Base-by-base conservation (phyloP, 2,329 filamentous ascomycete species). In the Microdochium nivale region DNA sequence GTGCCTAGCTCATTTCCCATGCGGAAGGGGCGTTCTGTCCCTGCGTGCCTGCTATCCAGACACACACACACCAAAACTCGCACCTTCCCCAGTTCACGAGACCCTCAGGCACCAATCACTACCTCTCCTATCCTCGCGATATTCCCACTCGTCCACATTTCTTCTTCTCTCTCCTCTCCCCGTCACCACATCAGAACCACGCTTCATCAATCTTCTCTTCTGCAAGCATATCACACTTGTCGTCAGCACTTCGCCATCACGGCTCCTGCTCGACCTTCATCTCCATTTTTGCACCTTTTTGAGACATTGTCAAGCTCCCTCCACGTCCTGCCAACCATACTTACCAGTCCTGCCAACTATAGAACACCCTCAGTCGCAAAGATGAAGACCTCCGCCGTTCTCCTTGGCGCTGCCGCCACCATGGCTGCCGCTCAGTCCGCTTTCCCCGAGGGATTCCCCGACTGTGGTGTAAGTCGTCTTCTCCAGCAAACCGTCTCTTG, bases 401-500 rank as follows among this genome's bases (percentile, higher is more conserved):
- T 74, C 55, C 58, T 74, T 60, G 68, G 69, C 63, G 62, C 70
- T 56, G 60, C 74, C 51, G 69, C 68, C 56, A 66, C 70, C 48
- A 60, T 70, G 40, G 69, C 61, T 54, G 65, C 65, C 19, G 74
- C 70, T 40, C 75, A 78, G 62, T 61, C 68, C 55, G 49, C 67
- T 47, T 59, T 63, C 51, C 65, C 66, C 4, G 50, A 64, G 52
- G 64, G 66, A 51, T 73, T 81, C 49, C 71, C 77, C 32, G 52
- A 62, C 19, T 83, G 79, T 59, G 78, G 72, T 65, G 79, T 82
- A 76, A 72, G 78, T 71, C 7, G 46, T 7, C 19, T 21, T 48
- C 25, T 25, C 27, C 50, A 35, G 25, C 33, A 21, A 21, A 11
- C 53, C 16, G 51, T 40, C 27, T 23, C 21, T n/a, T 21, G 27